Base-by-base conservation (phyloP, 768 basidiomycete species). In the Auriscalpium orientale region DNA sequence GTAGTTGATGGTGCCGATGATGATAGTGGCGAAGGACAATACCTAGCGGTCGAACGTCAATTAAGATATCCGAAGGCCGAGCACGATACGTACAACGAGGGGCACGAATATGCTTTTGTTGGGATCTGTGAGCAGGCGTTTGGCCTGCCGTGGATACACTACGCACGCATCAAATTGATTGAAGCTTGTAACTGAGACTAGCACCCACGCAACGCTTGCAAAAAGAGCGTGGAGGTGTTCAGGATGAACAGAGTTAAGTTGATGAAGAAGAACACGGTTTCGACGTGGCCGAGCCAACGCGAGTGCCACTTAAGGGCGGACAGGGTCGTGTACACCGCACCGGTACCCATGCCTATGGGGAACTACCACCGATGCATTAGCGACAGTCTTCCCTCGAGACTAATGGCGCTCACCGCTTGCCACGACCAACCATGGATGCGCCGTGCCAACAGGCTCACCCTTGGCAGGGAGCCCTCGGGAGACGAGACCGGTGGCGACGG, bases 351-450 rank as follows among this genome's bases (percentile, higher is more conserved):
- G 40, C 77, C 76, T 45, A 79, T 72, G 0, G 76, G 76, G 60
- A 78, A 78, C 77, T 78, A 51, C 1, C n/a, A 49, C 34, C 33
- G 45, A 16, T 34, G 21, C 59, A 66, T 35, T 45, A 70, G 65
- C 47, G 66, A 64, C 61, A 69, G 65, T 67, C 65, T 69, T 37
- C 35, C 40, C 36, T 15, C 16, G 11, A 9, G 16, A 38, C 18
- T 33, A 46, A 18, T 20, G 36, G 44, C 12, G 70, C 75, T 35
- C 61, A 79, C 76, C 53, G 75, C 76, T 64, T 79, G 76, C 76
- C 77, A 78, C 43, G 74, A 71, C 76, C 76, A 78, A 46, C 76
- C 75, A 64, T 79, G 76, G 46, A 79, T 75, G n/a, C 76, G 70
- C 35, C 74, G 65, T 15, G 73, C 74, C 20, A 77, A 61, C 13